phyloP scores from a whole-genome alignment of 306 rosid species.

The Carpinus viminea region DNA sequence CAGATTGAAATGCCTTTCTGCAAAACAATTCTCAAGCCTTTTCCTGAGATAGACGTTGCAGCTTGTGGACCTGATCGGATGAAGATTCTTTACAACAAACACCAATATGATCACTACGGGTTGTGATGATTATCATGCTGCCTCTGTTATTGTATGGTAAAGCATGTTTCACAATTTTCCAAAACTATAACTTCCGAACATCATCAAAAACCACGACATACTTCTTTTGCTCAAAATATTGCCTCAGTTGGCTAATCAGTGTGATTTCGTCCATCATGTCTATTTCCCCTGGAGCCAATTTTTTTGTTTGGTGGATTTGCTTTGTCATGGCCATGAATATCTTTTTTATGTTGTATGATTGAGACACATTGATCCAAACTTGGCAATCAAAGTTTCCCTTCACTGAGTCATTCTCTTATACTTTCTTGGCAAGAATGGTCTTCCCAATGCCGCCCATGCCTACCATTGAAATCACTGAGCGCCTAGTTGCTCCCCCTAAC shows the following conservation, averaged over 20 bases:
- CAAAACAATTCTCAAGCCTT: conserved; percentile 1
- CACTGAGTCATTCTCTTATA: not conserved
- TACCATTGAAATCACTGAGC: not conserved
- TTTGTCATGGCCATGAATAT: not conserved
- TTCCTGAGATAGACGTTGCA: not conserved
- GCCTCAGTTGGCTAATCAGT: not conserved
- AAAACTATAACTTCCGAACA: not conserved
- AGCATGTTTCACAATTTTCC: conserved; percentile 7
- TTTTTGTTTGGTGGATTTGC: not conserved
- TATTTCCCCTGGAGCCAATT: not conserved
- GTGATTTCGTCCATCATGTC: not conserved
- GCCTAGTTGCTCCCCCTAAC: not conserved
- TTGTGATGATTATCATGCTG: not conserved
- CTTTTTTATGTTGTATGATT: not conserved
- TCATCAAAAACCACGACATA: not conserved
- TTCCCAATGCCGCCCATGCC: not conserved
- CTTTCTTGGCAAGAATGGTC: conserved; percentile 5
- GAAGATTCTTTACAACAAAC: not conserved
- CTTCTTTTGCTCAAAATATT: not conserved
- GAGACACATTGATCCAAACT: not conserved
- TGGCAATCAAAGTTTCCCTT: not conserved
- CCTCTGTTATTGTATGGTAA: not conserved
- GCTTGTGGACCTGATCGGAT: not conserved
- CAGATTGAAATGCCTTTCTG: conserved; percentile 1
- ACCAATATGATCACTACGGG: not conserved